phyloP scores from a whole-genome alignment of 1,284 basidiomycete genomes.

The Irpex sp. region DNA sequence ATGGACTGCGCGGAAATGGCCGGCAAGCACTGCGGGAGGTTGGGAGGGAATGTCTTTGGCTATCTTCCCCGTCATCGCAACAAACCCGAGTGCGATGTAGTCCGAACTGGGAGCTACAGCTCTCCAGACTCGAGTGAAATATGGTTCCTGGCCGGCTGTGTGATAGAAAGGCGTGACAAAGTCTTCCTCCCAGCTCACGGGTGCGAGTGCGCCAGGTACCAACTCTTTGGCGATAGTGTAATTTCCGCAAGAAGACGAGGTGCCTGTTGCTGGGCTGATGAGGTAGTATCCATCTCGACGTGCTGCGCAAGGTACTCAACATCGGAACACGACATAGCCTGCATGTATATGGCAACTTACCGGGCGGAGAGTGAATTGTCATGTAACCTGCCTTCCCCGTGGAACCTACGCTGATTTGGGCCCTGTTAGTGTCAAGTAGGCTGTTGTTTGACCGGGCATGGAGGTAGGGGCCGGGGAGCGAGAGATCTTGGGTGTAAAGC shows the following conservation, averaged over 20 bases:
- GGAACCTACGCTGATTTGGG: neutral
- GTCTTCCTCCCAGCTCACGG: neutral
- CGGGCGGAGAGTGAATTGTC: neutral
- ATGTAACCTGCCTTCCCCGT: neutral
- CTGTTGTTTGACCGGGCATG: neutral
- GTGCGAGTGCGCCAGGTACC: neutral
- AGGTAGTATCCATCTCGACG: neutral
- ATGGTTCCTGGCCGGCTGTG: too few relatives aligned
- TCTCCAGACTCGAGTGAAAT: neutral
- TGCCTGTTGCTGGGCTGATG: neutral
- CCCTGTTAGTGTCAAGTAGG: neutral
- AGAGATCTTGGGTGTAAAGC: neutral
- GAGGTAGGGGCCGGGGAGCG: neutral
- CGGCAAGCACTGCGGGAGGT: neutral
- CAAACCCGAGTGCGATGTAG: neutral
- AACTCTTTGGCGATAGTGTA: neutral
- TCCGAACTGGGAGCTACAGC: neutral
- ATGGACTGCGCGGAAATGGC: neutral
- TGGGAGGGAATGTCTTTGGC: neutral
- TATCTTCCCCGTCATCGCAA: neutral
- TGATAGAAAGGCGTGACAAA: neutral
- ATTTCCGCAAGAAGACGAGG: too few relatives aligned
- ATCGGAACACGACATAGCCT: neutral
- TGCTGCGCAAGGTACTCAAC: neutral
- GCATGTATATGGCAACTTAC: neutral